Evolutionary conservation across 2,329 filamentous ascomycete species (phyloP).

Genomic region (Trichophyton mentagrophytes): DNA sequence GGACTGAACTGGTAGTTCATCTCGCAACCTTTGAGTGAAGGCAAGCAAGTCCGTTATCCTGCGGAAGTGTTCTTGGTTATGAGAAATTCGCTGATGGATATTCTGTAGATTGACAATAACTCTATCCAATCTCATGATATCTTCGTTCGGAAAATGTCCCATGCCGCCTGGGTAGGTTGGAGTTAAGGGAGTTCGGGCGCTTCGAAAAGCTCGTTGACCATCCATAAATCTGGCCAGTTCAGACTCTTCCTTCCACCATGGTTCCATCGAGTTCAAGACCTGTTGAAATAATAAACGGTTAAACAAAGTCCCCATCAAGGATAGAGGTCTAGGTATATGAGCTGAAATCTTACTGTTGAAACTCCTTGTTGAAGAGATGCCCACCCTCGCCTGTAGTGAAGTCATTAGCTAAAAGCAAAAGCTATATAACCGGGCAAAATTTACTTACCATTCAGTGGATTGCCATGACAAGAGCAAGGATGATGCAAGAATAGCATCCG

Average conservation of each 20-base stretch:
- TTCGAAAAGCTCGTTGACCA: constrained; percentile 27
- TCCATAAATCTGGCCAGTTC: constrained; percentile 39
- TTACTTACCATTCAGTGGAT: constrained; percentile 77
- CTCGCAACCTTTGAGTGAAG: constrained; percentile 59
- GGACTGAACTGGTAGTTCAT: constrained; percentile 55
- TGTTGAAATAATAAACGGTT: constrained; percentile 29
- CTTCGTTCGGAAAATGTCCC: constrained; percentile 43
- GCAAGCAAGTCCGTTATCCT: constrained; percentile 56
- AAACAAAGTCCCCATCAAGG: constrained; percentile 5
- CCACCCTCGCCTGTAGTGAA: constrained; percentile 63
- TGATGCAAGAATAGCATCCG: constrained; percentile 80
- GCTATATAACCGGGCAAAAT: constrained; percentile 4
- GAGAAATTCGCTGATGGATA: constrained; percentile 51
- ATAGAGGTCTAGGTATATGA: background rate
- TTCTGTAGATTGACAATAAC: constrained; percentile 50
- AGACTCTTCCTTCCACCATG: constrained; percentile 74
- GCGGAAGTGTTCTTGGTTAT: constrained; percentile 56
- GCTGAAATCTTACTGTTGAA: constrained; percentile 54
- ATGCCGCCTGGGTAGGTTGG: constrained; percentile 19
- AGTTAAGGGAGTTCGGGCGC: constrained; percentile 23
- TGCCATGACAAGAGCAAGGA: constrained; percentile 93
- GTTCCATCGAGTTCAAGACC: constrained; percentile 83
- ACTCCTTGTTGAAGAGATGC: constrained; percentile 84
- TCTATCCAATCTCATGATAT: constrained; percentile 54
- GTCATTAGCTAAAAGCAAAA: constrained; percentile 16